Evolutionary conservation across 169 alveolate genomes (phyloP), one percentile per base, ranked within the genome.

Genomic region (Eimeria tenella): DNA sequence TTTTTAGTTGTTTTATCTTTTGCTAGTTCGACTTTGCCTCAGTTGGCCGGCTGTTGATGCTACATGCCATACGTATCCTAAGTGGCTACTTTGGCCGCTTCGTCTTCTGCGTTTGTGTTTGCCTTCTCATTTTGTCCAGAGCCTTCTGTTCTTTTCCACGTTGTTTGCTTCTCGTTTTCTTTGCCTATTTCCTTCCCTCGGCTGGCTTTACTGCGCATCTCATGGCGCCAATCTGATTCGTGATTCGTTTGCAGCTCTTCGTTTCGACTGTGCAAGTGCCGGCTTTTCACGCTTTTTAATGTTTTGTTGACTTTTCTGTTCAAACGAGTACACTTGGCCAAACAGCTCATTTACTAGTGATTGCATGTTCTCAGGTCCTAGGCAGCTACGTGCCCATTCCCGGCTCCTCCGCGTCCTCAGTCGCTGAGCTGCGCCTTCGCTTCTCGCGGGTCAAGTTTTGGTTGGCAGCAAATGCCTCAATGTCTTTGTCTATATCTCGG

Each of bases 401-500:
- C 49, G 50, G 73, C 58, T 88, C 96, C 17, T 91, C 93, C 42
- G 1, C 58, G 6, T 68, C 77, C 3, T 31, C 42, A 31, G 95
- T 93, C 23, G 94, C 96, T 31, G 98, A 97, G 88, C 97, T 97
- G 62, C 93, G 98, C 62, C 96, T 97, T 56, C 96, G 98, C 42
- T 97, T 97, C 94, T 96, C 97, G 52, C 94, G 98, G 49, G 95
- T 97, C 55, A 97, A 97, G 93, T 97, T 97, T 94, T 97, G 98
- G 98, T 95, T 97, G 11, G 98, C 97, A 52, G 98, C 96, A 9
- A 98, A 98, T 17, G 96, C 98, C 63, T 96, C 96, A 71, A 94
- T 97, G 95, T 95, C 62, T 68, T 49, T 6, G 21, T 8, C 74
- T 19, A 53, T 90, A 31, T 23, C 75, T 9, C 31, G 86, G 23